phyloP scores from a whole-genome alignment of 73 alveolate genomes.

The Blepharisma japonicum region DNA sequence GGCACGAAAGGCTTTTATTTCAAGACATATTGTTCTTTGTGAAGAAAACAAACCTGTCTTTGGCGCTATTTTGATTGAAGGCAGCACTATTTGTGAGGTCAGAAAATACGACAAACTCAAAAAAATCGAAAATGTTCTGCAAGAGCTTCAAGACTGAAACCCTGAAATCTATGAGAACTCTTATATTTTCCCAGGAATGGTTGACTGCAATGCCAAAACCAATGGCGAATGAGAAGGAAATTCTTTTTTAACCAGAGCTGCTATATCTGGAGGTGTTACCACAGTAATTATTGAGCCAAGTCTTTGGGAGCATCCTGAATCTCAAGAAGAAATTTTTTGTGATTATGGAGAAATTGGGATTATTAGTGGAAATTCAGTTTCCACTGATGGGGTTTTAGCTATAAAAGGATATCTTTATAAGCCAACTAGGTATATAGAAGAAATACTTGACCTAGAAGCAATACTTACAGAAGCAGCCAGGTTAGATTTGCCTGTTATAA shows the following conservation, averaged over 20 bases:
- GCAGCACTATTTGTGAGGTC: not conserved
- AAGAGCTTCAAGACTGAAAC: not conserved
- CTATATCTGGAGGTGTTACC: conserved; percentile 2
- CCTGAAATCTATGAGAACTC: not conserved
- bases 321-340: not conserved
- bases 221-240: not conserved
- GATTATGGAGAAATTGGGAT: conserved; percentile 4
- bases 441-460: not conserved
- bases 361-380: not conserved
- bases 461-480: not conserved
- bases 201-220: not conserved
- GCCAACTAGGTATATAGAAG: not conserved
- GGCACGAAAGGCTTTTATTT: not conserved
- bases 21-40: not conserved
- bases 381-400: not conserved
- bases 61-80: conserved; percentile 2
- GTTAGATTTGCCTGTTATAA: conserved; percentile 2
- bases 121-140: not conserved
- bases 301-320: not conserved
- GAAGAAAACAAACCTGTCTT: not conserved
- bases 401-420: conserved; percentile 5
- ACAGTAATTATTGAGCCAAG: not conserved
- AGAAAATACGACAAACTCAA: not conserved
- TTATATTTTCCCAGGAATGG: conserved; percentile 14
- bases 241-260: not conserved